Evolutionary conservation across 805 yeast genomes (phyloP).

Genomic region (Starmerella vaccinii): DNA sequence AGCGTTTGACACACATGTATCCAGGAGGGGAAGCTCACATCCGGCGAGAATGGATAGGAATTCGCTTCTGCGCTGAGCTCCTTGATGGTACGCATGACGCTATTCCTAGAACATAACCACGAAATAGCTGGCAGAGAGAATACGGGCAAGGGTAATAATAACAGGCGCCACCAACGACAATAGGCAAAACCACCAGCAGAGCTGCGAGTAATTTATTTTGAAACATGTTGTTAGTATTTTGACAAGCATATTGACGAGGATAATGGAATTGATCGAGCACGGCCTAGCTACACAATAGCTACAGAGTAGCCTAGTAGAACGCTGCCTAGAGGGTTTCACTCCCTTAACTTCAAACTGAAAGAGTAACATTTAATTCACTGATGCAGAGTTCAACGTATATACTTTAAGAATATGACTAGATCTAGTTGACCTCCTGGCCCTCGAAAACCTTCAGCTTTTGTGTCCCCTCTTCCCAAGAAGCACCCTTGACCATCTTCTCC

Average conservation of each 20-base stretch:
- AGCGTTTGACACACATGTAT: constrained; percentile 43
- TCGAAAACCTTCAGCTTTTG: constrained; percentile 61
- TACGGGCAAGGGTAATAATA: not conserved
- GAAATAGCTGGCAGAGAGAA: not conserved
- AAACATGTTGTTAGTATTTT: too few relatives aligned
- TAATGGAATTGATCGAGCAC: too few relatives aligned
- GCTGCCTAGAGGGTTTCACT: too few relatives aligned
- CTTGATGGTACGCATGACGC: constrained; percentile 17
- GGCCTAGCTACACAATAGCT: too few relatives aligned
- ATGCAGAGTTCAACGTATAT: not conserved
- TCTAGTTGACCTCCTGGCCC: constrained; percentile 38
- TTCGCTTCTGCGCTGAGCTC: constrained; percentile 41
- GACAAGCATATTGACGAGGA: too few relatives aligned
- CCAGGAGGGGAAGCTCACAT: constrained; percentile 45
- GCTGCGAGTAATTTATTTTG: too few relatives aligned
- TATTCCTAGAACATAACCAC: not conserved
- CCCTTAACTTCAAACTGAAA: too few relatives aligned
- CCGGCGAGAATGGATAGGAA: constrained; percentile 44
- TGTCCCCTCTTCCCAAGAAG: constrained; percentile 81
- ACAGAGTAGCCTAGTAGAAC: too few relatives aligned
- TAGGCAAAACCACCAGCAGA: too few relatives aligned
- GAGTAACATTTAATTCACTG: too few relatives aligned
- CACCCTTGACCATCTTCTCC: constrained; percentile 60
- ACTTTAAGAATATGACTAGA: not conserved
- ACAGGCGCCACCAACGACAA: not conserved